Base-by-base conservation (phyloP, 2,329 filamentous ascomycete genomes). In the Fusarium agapanthi region DNA sequence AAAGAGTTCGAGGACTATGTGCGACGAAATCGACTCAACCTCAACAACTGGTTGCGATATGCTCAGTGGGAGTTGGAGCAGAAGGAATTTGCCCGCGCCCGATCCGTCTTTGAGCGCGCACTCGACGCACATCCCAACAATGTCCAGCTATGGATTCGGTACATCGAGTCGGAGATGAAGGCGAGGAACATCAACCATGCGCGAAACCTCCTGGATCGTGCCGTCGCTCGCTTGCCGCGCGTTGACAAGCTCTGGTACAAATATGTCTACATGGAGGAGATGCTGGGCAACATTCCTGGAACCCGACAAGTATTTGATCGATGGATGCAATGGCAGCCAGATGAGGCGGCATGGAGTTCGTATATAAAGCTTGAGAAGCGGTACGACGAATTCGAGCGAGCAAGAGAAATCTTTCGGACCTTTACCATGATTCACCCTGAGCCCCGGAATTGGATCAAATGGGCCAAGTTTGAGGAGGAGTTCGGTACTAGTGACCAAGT, bases 41-140 rank as follows among this genome's bases (percentile, higher is more conserved):
- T 98, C 88, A 97, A 97, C 86, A 98, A 98, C 83, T 99, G 96
- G 96, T 94, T 96, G 88, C 93, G 95, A 79, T 99, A 99, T 87
- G 95, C 96, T 62, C 90, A 93, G 76, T 99, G 95, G 94, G 96
- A 99, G 85, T 88, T 98, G 68, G 95, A 99, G 81, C 96, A 99
- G 84, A 98, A 98, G 83, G 96, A 99, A 84, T 98, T 94, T 83
- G 91, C 92, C 61, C 92, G 96, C 61, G 96, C 96, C 35, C 89
- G 96, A 45, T 97, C 93, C 56, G 91, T 99, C 79, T 99, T 98
- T 78, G 96, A 99, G 85, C 90, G 96, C 76, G 95, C 95, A 55
- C 88, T 99, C 75, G 96, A 99, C 81, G 94, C 96, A 43, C 94
- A 97, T 78, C 89, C 94, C 59, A 97, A 95, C 53, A 93, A 93